phyloP scores from a whole-genome alignment of 805 yeast genomes.

The Cyberlindnera petersonii region DNA sequence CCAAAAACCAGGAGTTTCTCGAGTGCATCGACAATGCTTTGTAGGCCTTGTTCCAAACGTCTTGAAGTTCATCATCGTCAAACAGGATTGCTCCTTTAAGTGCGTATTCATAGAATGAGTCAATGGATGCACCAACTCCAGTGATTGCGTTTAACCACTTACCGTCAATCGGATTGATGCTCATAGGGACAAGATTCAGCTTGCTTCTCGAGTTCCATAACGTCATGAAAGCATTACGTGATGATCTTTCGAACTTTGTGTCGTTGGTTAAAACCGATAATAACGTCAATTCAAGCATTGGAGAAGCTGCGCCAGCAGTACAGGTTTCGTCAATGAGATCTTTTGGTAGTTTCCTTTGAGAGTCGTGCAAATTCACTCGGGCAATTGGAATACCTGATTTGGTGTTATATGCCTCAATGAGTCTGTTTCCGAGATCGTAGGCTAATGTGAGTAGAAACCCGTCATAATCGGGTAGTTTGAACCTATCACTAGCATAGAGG shows the following conservation, averaged over 20 bases:
- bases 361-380: constrained; percentile 61
- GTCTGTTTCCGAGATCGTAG: constrained; percentile 64
- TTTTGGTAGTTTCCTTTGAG: constrained; percentile 43
- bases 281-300: constrained; percentile 75
- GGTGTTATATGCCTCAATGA: constrained; percentile 68
- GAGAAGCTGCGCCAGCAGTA: constrained; percentile 82
- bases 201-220: constrained; percentile 66
- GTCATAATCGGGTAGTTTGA: constrained; percentile 46
- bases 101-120: constrained; percentile 87
- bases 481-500: constrained; percentile 47
- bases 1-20: constrained; percentile 46
- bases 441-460: constrained; percentile 74
- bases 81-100: constrained; percentile 72
- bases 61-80: constrained; percentile 47
- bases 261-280: constrained; percentile 75
- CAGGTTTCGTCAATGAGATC: constrained; percentile 62
- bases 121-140: constrained; percentile 89
- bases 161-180: constrained; percentile 57
- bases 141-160: constrained; percentile 56
- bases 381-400: constrained; percentile 71
- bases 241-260: constrained; percentile 56
- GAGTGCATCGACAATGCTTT: constrained; percentile 53
- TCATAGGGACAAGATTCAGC: constrained; percentile 71
- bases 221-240: constrained; percentile 59
- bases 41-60: constrained; percentile 61